A percentile compares a stretch with the other conserved stretches of the same genome.
These are phyloP conservation scores for Pestalotiopsis sp. DNA, from an alignment of 2,329 filamentous ascomycete genomes.

Conservation along the genomic window DNA sequence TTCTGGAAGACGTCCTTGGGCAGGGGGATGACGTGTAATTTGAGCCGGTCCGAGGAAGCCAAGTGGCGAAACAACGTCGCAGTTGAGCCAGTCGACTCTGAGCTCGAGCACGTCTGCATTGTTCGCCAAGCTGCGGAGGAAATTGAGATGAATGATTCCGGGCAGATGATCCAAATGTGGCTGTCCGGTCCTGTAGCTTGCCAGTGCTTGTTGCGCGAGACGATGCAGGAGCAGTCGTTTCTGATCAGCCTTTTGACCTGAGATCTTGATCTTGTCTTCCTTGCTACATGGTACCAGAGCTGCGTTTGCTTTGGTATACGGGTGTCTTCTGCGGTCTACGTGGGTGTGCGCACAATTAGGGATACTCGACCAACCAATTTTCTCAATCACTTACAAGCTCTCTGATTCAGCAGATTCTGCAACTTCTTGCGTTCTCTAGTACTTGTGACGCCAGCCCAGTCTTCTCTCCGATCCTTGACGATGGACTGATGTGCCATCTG, in stretches of 20 bases:
- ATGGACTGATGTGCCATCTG: slow-evolving; percentile 9
- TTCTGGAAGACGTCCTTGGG: neutral
- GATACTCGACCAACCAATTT: neutral
- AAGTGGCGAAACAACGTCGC: neutral
- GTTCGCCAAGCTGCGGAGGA: slow-evolving; percentile 14
- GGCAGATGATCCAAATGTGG: slow-evolving; percentile 12
- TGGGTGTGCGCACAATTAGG: neutral
- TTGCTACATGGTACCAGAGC: neutral
- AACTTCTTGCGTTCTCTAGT: slow-evolving; percentile 13
- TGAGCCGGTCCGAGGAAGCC: neutral
- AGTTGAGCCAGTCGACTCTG: slow-evolving; percentile 13
- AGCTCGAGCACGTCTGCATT: slow-evolving; percentile 11
- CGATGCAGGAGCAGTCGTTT: slow-evolving; percentile 3
- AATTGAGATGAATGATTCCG: slow-evolving; percentile 15
- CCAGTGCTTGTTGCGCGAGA: slow-evolving; percentile 13
- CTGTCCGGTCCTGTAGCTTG: slow-evolving; percentile 7
- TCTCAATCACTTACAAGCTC: slow-evolving; percentile 7
- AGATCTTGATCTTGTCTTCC: neutral
- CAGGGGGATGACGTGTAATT: neutral
- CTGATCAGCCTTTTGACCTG: neutral
- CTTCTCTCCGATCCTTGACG: slow-evolving; percentile 9
- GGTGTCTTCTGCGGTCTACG: neutral
- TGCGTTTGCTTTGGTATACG: neutral
- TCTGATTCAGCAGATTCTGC: slow-evolving; percentile 18
- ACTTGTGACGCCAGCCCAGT: slow-evolving; percentile 15